These are phyloP conservation scores for Boletellus ananas DNA, from an alignment of 768 basidiomycete species.

Conservation along the genomic window DNA sequence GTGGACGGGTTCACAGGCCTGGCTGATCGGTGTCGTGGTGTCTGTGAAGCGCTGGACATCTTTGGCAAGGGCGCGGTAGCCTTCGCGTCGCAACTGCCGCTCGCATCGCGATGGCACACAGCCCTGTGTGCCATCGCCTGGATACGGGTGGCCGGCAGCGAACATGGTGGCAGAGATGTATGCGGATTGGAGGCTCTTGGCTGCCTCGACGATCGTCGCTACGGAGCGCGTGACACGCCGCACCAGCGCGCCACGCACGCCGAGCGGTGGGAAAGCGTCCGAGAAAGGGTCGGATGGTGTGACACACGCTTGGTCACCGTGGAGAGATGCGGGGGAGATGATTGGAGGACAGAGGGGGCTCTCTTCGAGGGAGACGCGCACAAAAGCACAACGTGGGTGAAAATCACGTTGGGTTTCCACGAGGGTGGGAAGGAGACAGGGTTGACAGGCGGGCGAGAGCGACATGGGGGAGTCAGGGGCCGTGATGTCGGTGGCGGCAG, in stretches of 20 bases:
- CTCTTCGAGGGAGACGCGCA: slow-evolving; percentile 36
- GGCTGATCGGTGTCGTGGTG: slow-evolving; percentile 6
- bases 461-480: slow-evolving; percentile 33
- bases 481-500: slow-evolving; percentile 34
- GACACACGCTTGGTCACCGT: slow-evolving; percentile 20
- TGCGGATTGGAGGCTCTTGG: slow-evolving; percentile 53
- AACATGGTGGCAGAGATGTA: slow-evolving; percentile 55
- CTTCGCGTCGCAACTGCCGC: slow-evolving; percentile 29
- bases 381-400: slow-evolving; percentile 33
- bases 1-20: slow-evolving; percentile 27
- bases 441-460: slow-evolving; percentile 27
- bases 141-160: slow-evolving; percentile 33
- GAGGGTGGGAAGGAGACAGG: slow-evolving; percentile 29
- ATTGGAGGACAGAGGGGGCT: slow-evolving; percentile 31
- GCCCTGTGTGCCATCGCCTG: slow-evolving; percentile 17
- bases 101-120: slow-evolving; percentile 8
- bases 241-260: slow-evolving; percentile 13
- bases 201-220: slow-evolving; percentile 45
- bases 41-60: slow-evolving; percentile 45
- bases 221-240: slow-evolving; percentile 36
- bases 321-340: slow-evolving; percentile 8
- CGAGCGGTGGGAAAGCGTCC: neutral
- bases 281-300: neutral
- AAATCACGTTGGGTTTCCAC: slow-evolving; percentile 32
- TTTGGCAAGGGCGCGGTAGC: slow-evolving; percentile 40